A percentile compares a stretch with the other conserved stretches of the same genome.
These are phyloP conservation scores for Climacium dendroides DNA, from an alignment of 225 moss, liverwort and hornwort species.

Conservation along the genomic window DNA sequence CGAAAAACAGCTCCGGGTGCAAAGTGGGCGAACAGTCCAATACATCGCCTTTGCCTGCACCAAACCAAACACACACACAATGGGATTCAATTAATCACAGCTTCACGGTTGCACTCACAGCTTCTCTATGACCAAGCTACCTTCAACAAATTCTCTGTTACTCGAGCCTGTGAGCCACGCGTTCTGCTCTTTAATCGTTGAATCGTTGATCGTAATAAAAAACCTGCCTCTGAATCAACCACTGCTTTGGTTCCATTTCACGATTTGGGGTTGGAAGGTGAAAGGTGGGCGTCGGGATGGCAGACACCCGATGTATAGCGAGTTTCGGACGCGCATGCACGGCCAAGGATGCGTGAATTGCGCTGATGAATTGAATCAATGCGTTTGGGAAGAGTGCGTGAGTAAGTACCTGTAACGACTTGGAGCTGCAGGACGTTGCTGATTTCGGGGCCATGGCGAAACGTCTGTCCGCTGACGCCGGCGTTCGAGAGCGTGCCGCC, in stretches of 20 bases:
- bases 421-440: constrained; percentile 72
- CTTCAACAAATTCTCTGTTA: neutral
- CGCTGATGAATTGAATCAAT: neutral
- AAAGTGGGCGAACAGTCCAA: constrained; percentile 42
- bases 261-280: neutral
- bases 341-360: neutral
- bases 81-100: neutral
- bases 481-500: constrained; percentile 91
- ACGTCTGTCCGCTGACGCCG: constrained; percentile 75
- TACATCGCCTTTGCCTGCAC: constrained; percentile 36
- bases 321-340: neutral
- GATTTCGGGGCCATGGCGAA: constrained; percentile 83
- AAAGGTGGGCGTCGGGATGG: neutral
- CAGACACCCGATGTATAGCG: neutral
- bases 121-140: neutral
- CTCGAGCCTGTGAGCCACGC: neutral
- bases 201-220: neutral
- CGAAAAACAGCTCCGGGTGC: constrained; percentile 59
- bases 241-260: neutral
- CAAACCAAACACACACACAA: neutral
- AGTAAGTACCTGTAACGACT: constrained; percentile 46
- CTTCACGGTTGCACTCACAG: neutral
- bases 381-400: neutral
- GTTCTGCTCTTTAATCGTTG: neutral
- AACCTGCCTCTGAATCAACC: neutral